Conservation (phyloP, 2,329 filamentous ascomycete species). For the Exserohilum rostratum region DNA sequence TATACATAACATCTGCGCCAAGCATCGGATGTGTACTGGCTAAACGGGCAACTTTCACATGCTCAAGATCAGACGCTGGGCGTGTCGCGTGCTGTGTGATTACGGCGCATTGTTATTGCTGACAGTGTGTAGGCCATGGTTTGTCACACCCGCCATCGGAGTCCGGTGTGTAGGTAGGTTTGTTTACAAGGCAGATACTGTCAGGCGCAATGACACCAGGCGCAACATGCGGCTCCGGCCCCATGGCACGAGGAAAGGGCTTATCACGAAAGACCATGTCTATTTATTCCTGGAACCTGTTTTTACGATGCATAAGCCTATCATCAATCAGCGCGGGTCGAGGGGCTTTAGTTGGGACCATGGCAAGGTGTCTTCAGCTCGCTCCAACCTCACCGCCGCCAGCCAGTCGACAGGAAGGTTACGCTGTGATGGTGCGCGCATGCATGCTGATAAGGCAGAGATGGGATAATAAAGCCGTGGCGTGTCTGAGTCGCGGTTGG, state of each 20-base stretch:
- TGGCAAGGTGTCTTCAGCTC: slow-evolving; percentile 2
- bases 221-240: not conserved
- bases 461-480: slow-evolving; percentile 6
- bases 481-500: slow-evolving; percentile 2
- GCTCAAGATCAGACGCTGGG: not conserved
- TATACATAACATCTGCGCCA: slow-evolving; percentile 17
- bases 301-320: slow-evolving; percentile 13
- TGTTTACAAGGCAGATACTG: not conserved
- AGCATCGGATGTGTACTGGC: slow-evolving; percentile 11
- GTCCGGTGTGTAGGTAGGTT: not conserved
- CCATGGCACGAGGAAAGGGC: not conserved
- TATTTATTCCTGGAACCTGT: slow-evolving; percentile 15
- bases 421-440: not conserved
- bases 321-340: not conserved
- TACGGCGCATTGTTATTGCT: not conserved
- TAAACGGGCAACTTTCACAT: slow-evolving; percentile 3
- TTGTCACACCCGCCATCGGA: not conserved
- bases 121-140: not conserved
- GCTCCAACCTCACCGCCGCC: slow-evolving; percentile 3
- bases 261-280: not conserved
- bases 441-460: slow-evolving; percentile 8
- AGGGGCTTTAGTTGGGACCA: not conserved
- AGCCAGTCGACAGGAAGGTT: not conserved
- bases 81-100: not conserved
- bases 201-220: not conserved